A percentile compares a stretch with the other conserved stretches of the same genome.
Conservation (phyloP, 768 basidiomycete genomes). For the Kwoniella pini region DNA sequence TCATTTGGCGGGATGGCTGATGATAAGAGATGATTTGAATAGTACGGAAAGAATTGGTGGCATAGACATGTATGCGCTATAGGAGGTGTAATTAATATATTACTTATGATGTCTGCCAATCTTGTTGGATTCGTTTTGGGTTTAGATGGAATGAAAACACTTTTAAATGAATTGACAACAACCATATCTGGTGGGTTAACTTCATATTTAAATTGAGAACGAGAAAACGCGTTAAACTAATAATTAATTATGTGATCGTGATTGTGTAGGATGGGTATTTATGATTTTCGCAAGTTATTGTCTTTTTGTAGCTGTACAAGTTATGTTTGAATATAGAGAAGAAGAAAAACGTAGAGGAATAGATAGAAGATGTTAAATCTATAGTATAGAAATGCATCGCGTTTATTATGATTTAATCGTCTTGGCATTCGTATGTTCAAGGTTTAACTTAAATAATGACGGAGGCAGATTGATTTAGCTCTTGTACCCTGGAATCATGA, state of each 20-base stretch:
- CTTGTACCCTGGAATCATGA: no score
- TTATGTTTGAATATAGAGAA: conserved; percentile 95
- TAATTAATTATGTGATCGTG: no score
- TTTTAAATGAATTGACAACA: conserved; percentile 65
- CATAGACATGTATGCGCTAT: conserved; percentile 81
- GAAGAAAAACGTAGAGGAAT: conserved; percentile 72
- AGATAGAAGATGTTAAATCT: conserved; percentile 56
- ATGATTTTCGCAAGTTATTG: conserved; percentile 63
- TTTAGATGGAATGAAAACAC: conserved; percentile 71
- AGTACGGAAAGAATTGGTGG: conserved; percentile 74
- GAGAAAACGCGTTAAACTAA: no score
- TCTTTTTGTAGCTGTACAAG: conserved; percentile 77
- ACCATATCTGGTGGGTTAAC: conserved; percentile 64
- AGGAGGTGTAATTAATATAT: conserved; percentile 78
- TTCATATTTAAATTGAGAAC: no score
- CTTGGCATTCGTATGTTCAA: background rate
- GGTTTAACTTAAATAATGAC: background rate
- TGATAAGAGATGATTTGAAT: no score
- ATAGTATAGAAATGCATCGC: no score
- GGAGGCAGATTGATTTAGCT: no score
- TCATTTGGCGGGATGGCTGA: no score
- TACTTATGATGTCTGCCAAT: conserved; percentile 90
- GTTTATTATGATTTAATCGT: background rate
- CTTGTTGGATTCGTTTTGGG: conserved; percentile 94
- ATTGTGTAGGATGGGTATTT: conserved; percentile 69